A percentile compares a stretch with the other conserved stretches of the same genome.
Evolutionary conservation across 2,329 filamentous ascomycete genomes (phyloP).

Genomic region (Scedosporium dehoogii): DNA sequence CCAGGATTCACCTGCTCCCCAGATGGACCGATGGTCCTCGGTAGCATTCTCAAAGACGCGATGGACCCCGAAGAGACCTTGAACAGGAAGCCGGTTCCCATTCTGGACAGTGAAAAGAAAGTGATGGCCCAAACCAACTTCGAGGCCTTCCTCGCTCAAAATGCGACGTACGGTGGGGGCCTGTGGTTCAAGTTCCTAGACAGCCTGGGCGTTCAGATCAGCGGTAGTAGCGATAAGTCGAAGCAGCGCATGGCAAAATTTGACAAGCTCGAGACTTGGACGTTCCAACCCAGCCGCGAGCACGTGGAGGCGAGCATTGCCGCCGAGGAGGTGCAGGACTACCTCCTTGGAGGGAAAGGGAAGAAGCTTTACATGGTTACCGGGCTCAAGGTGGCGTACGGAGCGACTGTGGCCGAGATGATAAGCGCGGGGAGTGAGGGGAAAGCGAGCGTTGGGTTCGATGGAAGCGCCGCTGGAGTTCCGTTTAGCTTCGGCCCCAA

Average conservation of each 20-base stretch:
- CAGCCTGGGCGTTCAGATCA: neutral
- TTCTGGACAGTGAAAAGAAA: neutral
- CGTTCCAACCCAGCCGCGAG: neutral
- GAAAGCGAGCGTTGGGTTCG: neutral
- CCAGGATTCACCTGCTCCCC: neutral
- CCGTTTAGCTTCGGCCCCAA: neutral
- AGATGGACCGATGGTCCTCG: neutral
- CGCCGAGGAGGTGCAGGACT: neutral
- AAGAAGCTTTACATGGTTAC: neutral
- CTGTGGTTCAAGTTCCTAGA: neutral
- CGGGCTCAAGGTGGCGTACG: neutral
- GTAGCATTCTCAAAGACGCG: neutral
- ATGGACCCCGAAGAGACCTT: neutral
- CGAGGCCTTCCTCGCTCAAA: neutral
- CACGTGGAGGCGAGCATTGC: neutral
- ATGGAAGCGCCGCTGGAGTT: neutral
- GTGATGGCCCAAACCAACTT: neutral
- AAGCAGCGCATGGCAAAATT: neutral
- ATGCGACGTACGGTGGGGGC: neutral
- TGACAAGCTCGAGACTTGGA: neutral
- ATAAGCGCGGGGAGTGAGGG: neutral
- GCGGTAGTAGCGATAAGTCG: neutral
- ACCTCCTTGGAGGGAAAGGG: neutral
- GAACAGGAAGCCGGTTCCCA: neutral
- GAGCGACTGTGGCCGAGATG: neutral